phyloP scores from a whole-genome alignment of 306 rosid species.

The Cucurbita maxima region DNA sequence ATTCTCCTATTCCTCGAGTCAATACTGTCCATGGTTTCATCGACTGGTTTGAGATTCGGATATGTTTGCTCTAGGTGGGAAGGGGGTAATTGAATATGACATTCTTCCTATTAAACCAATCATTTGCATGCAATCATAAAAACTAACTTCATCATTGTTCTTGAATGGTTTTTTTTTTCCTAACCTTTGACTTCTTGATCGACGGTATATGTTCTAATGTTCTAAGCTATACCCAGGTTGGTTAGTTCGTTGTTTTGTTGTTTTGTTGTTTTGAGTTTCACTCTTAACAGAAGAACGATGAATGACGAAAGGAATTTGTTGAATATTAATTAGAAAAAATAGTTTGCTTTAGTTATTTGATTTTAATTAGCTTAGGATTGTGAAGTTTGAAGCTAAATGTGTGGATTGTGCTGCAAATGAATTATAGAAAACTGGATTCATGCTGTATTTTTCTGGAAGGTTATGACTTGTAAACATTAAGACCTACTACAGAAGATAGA shows the following conservation, averaged over 20 bases:
- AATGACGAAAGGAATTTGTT: not conserved
- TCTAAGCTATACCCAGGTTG: not conserved
- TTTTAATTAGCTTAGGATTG: not conserved
- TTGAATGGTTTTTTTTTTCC: not conserved
- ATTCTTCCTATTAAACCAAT: not conserved
- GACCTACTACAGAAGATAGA: too few species aligned
- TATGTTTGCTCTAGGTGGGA: not conserved
- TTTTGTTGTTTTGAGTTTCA: not conserved
- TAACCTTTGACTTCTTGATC: not conserved
- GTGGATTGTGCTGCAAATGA: not conserved
- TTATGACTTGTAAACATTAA: too few species aligned
- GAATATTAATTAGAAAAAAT: not conserved
- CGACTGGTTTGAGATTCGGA: not conserved
- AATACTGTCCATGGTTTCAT: not conserved
- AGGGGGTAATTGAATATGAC: not conserved
- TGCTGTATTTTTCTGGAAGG: not conserved
- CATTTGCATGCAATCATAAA: not conserved
- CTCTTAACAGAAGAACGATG: not conserved
- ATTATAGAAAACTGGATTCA: not conserved
- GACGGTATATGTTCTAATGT: not conserved
- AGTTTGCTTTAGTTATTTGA: not conserved
- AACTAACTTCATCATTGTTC: not conserved
- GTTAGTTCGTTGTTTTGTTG: not conserved
- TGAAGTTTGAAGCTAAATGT: not conserved
- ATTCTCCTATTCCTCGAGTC: not conserved